Base-by-base conservation (phyloP, 495 filamentous ascomycete species). In the Aspergillus ostianus region DNA sequence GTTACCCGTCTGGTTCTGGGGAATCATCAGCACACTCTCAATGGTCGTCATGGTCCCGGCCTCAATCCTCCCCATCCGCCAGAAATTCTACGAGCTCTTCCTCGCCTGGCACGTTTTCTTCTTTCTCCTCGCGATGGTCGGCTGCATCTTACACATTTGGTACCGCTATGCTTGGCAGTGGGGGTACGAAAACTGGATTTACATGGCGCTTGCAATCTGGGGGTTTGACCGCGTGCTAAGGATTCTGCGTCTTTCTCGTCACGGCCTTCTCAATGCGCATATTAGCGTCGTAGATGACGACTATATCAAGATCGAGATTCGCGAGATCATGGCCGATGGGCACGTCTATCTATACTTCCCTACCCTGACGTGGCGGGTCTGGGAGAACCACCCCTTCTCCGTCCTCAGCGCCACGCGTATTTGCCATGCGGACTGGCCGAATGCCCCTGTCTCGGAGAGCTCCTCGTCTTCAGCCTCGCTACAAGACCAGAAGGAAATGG, bases 121-220 rank as follows among this genome's bases (percentile, higher is more conserved):
- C 6, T 56, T 56, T 18, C 44, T 56, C 0, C 1, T 56, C 6
- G 44, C 17, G 0, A 47, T 56, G 44, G 26, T 48, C 45, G 44
- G 54, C 0, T 56, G 44, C 9, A 17, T 48, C 32, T 44, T 56
- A 18, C 54, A 56, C 30, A 56, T 56, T 10, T 56, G 29, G 19
- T 56, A 47, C 20, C 54, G 54, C 6, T 56, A 47, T 47, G 19
- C 15, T 4, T 56, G 26, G 10, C 41, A 56, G 23, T 56, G 54
- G 54, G 54, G 54, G 2, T 56, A 56, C 21, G 54, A 56, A 44
- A 56, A 56, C 44, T 56, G 54, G 54, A 56, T 56, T 23, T 56
- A 56, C 20, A 47, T 47, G 0, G 54, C n/a, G 9, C 27, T 56
- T 12, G 54, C 54, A 20, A 19, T 48, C 20, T 56, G 54, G 54